phyloP scores from a whole-genome alignment of 2,329 filamentous ascomycete species.

The Colletotrichum lini region DNA sequence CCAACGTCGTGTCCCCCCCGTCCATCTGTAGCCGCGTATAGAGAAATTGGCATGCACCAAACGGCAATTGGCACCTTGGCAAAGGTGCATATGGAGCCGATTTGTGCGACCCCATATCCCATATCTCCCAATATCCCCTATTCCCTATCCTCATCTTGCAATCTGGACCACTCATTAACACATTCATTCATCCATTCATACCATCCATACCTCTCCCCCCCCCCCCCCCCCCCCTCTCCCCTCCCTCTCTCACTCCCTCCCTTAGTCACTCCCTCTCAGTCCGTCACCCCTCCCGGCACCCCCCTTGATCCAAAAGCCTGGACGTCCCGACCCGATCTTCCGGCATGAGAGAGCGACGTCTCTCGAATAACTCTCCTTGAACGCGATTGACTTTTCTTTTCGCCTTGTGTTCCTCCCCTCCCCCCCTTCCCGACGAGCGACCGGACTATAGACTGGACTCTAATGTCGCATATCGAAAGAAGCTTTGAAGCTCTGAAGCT shows the following conservation, averaged over 20 bases:
- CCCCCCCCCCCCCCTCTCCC: background rate
- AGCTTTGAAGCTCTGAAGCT: background rate
- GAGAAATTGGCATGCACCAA: conserved; percentile 7
- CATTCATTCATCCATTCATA: no score
- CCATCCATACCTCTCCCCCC: background rate
- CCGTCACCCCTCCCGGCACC: background rate
- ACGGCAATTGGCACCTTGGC: conserved; percentile 1
- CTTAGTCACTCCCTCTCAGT: background rate
- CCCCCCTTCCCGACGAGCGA: background rate
- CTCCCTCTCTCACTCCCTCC: background rate
- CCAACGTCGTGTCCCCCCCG: background rate
- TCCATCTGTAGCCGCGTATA: background rate
- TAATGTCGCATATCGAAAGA: background rate
- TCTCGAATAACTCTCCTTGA: conserved; percentile 2
- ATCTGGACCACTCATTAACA: no score
- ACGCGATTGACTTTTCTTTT: background rate
- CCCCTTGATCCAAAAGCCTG: conserved; percentile 12
- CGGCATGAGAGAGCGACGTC: conserved; percentile 12
- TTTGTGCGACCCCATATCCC: background rate
- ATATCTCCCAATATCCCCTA: background rate
- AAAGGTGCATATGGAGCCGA: background rate
- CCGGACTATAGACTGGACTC: conserved; percentile 5
- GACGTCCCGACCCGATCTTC: conserved; percentile 11
- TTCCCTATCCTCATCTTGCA: background rate
- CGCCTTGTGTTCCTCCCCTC: background rate